Conservation (phyloP, 2,329 filamentous ascomycete species). For the Periconia macrospinosa region DNA sequence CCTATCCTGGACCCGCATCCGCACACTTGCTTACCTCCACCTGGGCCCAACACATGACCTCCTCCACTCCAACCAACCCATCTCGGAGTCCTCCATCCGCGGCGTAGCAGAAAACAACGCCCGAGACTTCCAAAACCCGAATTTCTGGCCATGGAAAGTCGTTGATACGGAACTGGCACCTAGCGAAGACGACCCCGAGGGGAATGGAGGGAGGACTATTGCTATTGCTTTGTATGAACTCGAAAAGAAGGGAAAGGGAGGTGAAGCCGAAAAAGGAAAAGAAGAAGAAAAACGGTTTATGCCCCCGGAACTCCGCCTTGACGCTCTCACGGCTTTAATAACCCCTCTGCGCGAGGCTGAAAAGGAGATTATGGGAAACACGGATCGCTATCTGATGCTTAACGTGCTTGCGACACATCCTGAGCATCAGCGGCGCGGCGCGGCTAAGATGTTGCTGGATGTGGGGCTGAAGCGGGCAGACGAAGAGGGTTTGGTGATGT, state of each 20-base stretch:
- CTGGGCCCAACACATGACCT: slow-evolving; percentile 33
- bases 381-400: slow-evolving; percentile 30
- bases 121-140: slow-evolving; percentile 21
- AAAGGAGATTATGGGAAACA: slow-evolving; percentile 27
- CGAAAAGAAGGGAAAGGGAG: background rate
- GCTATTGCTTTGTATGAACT: slow-evolving; percentile 19
- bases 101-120: slow-evolving; percentile 25
- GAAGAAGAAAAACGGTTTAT: slow-evolving; percentile 65
- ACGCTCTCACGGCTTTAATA: slow-evolving; percentile 29
- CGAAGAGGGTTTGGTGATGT: slow-evolving; percentile 38
- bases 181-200: slow-evolving; percentile 21
- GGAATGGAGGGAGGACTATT: slow-evolving; percentile 29
- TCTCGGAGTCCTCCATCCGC: slow-evolving; percentile 29
- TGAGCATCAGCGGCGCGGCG: slow-evolving; percentile 44
- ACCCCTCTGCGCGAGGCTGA: slow-evolving; percentile 24
- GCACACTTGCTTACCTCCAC: slow-evolving; percentile 31
- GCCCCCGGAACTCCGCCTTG: slow-evolving; percentile 62
- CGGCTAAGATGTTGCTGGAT: slow-evolving; percentile 41
- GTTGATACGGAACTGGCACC: slow-evolving; percentile 30
- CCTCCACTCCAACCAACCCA: slow-evolving; percentile 20
- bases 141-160: slow-evolving; percentile 36
- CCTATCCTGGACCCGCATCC: slow-evolving; percentile 32
- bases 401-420: slow-evolving; percentile 40
- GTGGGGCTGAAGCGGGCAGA: slow-evolving; percentile 47
- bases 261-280: background rate